These are phyloP conservation scores for Pugionium dolabratum DNA, from an alignment of 345 rosid genomes.

Conservation along the genomic window DNA sequence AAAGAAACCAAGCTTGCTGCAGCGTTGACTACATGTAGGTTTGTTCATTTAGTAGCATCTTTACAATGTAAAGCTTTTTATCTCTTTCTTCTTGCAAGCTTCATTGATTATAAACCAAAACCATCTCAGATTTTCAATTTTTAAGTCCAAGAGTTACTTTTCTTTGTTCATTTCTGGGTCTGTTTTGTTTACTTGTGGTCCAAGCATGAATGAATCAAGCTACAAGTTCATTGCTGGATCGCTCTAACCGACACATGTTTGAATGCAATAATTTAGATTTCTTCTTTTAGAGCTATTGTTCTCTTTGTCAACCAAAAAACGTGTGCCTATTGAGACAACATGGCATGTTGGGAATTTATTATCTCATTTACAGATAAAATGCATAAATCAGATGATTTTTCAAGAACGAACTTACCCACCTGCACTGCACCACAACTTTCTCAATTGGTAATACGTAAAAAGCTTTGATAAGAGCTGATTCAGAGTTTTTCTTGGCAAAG, in stretches of 20 bases:
- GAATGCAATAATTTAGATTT: constrained; percentile 3
- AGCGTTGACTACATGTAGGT: constrained; percentile 52
- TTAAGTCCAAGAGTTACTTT: constrained; percentile 29
- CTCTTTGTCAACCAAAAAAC: no score
- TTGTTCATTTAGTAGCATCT: constrained; percentile 41
- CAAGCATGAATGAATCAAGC: constrained; percentile 6
- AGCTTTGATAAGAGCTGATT: no score
- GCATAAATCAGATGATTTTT: no score
- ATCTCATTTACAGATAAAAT: no score
- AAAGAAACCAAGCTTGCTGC: constrained; percentile 88
- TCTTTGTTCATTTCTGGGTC: neutral
- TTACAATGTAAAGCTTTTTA: constrained; percentile 59
- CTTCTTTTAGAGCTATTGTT: neutral
- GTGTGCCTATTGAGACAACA: no score
- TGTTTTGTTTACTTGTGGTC: neutral
- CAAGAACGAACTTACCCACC: no score
- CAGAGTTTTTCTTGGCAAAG: no score
- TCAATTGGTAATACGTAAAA: no score
- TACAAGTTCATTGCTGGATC: neutral
- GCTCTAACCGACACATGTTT: neutral
- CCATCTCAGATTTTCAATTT: constrained; percentile 28
- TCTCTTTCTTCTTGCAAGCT: constrained; percentile 15
- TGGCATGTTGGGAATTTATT: no score
- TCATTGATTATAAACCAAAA: constrained; percentile 33
- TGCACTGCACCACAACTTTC: no score